Conservation (phyloP, 306 rosid species). For the Vigna nakashimae region DNA sequence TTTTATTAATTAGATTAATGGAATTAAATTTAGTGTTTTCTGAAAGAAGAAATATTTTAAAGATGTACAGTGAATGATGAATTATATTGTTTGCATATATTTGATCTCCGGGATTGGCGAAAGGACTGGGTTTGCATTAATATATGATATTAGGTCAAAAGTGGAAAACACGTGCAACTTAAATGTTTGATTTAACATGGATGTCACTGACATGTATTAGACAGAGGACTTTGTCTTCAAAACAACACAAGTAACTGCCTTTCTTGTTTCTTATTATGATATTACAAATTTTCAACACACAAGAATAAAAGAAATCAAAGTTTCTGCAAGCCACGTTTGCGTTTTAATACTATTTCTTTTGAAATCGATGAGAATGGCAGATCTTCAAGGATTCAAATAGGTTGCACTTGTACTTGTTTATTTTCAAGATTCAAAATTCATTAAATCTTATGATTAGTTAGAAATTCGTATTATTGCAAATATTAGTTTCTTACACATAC, state of each 20-base stretch:
- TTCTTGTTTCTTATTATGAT: not conserved
- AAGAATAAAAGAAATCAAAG: not conserved
- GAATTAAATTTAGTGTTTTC: not conserved
- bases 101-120: slow-evolving; percentile 12
- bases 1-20: not conserved
- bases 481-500: no score
- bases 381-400: not conserved
- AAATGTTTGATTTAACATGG: slow-evolving; percentile 41
- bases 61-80: not conserved
- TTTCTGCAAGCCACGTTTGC: not conserved
- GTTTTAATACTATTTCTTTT: not conserved
- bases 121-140: not conserved
- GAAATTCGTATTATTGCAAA: no score
- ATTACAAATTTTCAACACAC: not conserved
- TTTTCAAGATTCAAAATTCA: not conserved
- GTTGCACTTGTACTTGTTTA: not conserved
- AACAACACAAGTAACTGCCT: slow-evolving; percentile 19
- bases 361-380: not conserved
- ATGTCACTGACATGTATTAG: slow-evolving; percentile 37
- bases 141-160: slow-evolving; percentile 13
- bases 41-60: not conserved
- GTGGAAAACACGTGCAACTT: slow-evolving; percentile 52
- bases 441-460: no score
- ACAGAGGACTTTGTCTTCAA: slow-evolving; percentile 40
- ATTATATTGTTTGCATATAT: not conserved